Evolutionary conservation across 1,284 basidiomycete genomes (phyloP).

Genomic region (Coniferiporia sulphurascens): DNA sequence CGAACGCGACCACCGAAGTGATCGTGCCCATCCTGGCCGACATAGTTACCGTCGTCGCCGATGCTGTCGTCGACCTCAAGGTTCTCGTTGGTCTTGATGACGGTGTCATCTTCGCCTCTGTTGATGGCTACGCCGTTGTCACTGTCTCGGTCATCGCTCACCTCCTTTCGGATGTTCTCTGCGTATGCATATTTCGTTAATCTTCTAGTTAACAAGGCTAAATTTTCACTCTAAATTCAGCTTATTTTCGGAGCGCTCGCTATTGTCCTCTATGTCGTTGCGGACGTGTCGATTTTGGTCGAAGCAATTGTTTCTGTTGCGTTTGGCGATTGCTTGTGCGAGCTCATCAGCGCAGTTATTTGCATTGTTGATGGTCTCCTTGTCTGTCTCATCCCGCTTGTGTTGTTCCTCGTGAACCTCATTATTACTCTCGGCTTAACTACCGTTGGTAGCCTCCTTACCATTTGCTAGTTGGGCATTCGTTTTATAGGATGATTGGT

Average conservation of each 20-base stretch:
- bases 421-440: not conserved
- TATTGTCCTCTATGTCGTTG: slow-evolving; percentile 1
- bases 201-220: not conserved
- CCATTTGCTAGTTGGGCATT: not conserved
- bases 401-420: not conserved
- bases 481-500: too few relatives aligned
- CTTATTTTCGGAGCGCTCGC: slow-evolving; percentile 12
- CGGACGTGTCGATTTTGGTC: slow-evolving; percentile 1
- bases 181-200: slow-evolving; percentile 3
- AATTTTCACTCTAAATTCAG: not conserved
- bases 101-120: slow-evolving; percentile 10
- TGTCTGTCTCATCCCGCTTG: slow-evolving; percentile 7
- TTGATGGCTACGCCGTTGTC: slow-evolving; percentile 12
- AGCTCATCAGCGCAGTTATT: slow-evolving; percentile 2
- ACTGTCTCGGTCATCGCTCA: slow-evolving; percentile 11
- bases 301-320: slow-evolving; percentile 2
- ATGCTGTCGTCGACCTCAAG: slow-evolving; percentile 15
- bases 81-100: slow-evolving; percentile 15
- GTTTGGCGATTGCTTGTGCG: slow-evolving; percentile 6
- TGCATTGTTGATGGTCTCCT: slow-evolving; percentile 9
- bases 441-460: slow-evolving; percentile 1
- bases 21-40: slow-evolving; percentile 11
- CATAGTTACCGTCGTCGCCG: slow-evolving; percentile 6
- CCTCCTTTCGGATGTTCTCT: slow-evolving; percentile 16
- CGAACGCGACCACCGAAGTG: slow-evolving; percentile 7